Evolutionary conservation across 169 alveolate species (phyloP).

Genomic region (Cryptosporidium xiaoi): DNA sequence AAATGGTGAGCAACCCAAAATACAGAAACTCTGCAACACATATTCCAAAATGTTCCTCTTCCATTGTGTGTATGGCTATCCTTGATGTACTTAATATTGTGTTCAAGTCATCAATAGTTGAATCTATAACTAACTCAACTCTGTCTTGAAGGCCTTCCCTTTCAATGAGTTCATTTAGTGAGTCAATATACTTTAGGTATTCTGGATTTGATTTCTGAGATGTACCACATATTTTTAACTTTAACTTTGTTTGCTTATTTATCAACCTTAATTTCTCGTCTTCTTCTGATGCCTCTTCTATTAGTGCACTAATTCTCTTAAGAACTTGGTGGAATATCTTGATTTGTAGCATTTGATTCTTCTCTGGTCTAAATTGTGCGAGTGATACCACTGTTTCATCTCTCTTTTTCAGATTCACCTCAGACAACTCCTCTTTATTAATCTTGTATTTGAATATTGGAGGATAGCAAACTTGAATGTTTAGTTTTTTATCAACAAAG

Average conservation of each 20-base stretch:
- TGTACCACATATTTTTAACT: slow-evolving; percentile 52
- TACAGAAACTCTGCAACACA: slow-evolving; percentile 92
- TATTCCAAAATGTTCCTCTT: slow-evolving; percentile 92
- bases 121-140: slow-evolving; percentile 79
- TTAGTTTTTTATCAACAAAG: slow-evolving; percentile 78
- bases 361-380: slow-evolving; percentile 92
- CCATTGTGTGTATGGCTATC: slow-evolving; percentile 93
- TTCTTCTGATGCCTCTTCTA: slow-evolving; percentile 81
- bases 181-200: slow-evolving; percentile 63
- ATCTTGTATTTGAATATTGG: slow-evolving; percentile 83
- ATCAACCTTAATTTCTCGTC: slow-evolving; percentile 78
- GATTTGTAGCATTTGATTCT: slow-evolving; percentile 85
- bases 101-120: slow-evolving; percentile 70
- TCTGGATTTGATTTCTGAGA: slow-evolving; percentile 52
- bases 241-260: slow-evolving; percentile 45
- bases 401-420: background rate
- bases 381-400: slow-evolving; percentile 82
- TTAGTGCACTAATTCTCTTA: slow-evolving; percentile 71
- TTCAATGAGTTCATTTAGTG: slow-evolving; percentile 69
- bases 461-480: slow-evolving; percentile 82
- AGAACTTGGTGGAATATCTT: slow-evolving; percentile 78
- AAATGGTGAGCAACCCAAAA: slow-evolving; percentile 87
- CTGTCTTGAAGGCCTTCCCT: slow-evolving; percentile 74
- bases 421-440: slow-evolving; percentile 25
- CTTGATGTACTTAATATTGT: slow-evolving; percentile 79